A percentile compares a stretch with the other conserved stretches of the same genome.
These are phyloP conservation scores for Trypanosoma grayi DNA, from an alignment of 208 protist genomes.

Conservation along the genomic window DNA sequence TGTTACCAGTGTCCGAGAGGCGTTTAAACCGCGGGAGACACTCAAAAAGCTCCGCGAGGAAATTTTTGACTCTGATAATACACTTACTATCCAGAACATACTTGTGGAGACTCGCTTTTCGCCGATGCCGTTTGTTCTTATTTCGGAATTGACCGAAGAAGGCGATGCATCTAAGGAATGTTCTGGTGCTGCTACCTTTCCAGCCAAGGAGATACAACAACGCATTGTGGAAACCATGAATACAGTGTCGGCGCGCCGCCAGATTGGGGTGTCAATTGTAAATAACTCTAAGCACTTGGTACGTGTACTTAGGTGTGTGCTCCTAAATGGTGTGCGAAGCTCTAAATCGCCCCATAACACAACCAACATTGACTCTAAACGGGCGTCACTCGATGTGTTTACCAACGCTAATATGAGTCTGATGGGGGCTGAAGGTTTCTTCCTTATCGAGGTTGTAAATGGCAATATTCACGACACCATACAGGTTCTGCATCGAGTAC, in stretches of 20 bases:
- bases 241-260: not conserved
- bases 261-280: slow-evolving; percentile 13
- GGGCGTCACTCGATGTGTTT: slow-evolving; percentile 66
- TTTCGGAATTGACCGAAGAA: not conserved
- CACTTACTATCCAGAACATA: slow-evolving; percentile 1
- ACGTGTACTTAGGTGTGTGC: slow-evolving; percentile 9
- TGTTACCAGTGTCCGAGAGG: slow-evolving; percentile 1
- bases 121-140: slow-evolving; percentile 7
- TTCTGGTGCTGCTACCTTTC: not conserved
- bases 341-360: slow-evolving; percentile 32
- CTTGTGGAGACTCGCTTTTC: slow-evolving; percentile 5
- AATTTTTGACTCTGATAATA: slow-evolving; percentile 7
- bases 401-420: slow-evolving; percentile 65
- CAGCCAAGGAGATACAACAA: slow-evolving; percentile 7
- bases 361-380: slow-evolving; percentile 39
- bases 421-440: slow-evolving; percentile 65
- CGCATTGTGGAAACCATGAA: slow-evolving; percentile 14
- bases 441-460: slow-evolving; percentile 64
- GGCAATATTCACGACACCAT: slow-evolving; percentile 14
- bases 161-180: not conserved
- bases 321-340: slow-evolving; percentile 58
- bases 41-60: slow-evolving; percentile 1
- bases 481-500: slow-evolving; percentile 24
- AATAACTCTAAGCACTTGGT: slow-evolving; percentile 17
- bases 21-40: not conserved